Base-by-base conservation (phyloP, 2,329 filamentous ascomycete species). In the Aplosporella prunicola region DNA sequence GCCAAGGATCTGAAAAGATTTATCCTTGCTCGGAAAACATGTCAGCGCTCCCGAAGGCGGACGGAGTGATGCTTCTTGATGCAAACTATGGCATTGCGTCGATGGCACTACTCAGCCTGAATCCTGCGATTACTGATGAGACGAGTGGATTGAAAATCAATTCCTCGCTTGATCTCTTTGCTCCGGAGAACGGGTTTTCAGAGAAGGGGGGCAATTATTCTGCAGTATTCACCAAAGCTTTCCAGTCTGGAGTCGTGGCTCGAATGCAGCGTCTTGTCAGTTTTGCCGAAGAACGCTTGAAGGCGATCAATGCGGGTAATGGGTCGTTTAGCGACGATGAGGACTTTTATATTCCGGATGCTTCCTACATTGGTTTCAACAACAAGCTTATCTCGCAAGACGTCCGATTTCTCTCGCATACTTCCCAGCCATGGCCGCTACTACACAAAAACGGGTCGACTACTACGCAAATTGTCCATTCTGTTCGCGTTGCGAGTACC, bases 321-420 rank as follows among this genome's bases (percentile, higher is more conserved):
- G 42, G 40, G 2, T 15, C 23, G 4, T 48, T 34, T 26, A 16
- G 9, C 18, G 47, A 50, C 32, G 46, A 50, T 14, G 47, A 50
- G 38, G 28, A 34, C 8, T 31, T 50, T 6, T 25, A 22, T n/a
- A 44, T 50, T 15, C 37, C 41, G 1, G 46, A 47, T 20, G 31
- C 45, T 2, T 20, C 31, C 16, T 50, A 50, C 25, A 22, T 31
- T 2, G 46, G 34, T 7, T 24, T 32, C 5, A 46, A 50, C 37
- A 50, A 50, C 36, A 45, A 48, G 25, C 42, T 48, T 10, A 45
- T 49, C 25, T 20, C 42, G 9, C 40, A 49, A 25, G 48, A 51
- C 23, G 33, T 41, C 1, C 38, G 41, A 3, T 45, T 40, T 20
- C 39, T 51, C 10, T 33, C 42, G 8, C 46, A 46, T 20, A 50